Percentiles rank a stretch among this genome's conserved stretches.
phyloP scores from a whole-genome alignment of 306 rosid species.

The Trichosanthes truncata region DNA sequence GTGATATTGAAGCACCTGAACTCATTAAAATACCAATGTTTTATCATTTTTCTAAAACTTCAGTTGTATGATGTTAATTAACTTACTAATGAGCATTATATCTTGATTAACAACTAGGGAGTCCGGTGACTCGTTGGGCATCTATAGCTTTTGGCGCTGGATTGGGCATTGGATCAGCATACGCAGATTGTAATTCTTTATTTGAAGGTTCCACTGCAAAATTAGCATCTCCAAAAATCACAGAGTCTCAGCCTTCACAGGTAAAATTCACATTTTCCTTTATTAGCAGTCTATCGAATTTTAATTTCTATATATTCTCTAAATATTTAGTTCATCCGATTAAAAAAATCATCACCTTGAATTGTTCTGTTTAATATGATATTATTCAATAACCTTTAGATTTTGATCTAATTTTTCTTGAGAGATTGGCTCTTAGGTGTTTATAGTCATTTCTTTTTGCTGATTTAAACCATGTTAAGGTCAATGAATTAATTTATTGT shows the following conservation, averaged over 20 bases:
- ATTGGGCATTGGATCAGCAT: constrained; percentile 76
- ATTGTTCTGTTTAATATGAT: not conserved
- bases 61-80: not conserved
- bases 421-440: not conserved
- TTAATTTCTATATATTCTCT: not conserved
- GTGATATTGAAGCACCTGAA: not conserved
- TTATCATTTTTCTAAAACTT: not conserved
- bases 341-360: not conserved
- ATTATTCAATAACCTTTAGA: not conserved
- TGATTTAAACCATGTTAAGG: not conserved
- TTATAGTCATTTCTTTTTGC: not conserved
- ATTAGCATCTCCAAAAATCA: constrained; percentile 18
- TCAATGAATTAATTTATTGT: not conserved
- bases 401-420: not conserved
- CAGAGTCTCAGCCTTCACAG: constrained; percentile 36
- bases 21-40: not conserved
- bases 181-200: constrained; percentile 52
- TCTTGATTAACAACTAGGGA: constrained; percentile 36
- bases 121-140: constrained; percentile 84
- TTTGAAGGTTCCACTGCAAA: constrained; percentile 53
- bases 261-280: constrained; percentile 12
- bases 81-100: not conserved
- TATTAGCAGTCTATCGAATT: not conserved
- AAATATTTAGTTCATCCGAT: not conserved
- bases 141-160: constrained; percentile 90